Base-by-base conservation (phyloP, 192 early-diverging fungal genomes). In the Chytriomyces hyalinus region DNA sequence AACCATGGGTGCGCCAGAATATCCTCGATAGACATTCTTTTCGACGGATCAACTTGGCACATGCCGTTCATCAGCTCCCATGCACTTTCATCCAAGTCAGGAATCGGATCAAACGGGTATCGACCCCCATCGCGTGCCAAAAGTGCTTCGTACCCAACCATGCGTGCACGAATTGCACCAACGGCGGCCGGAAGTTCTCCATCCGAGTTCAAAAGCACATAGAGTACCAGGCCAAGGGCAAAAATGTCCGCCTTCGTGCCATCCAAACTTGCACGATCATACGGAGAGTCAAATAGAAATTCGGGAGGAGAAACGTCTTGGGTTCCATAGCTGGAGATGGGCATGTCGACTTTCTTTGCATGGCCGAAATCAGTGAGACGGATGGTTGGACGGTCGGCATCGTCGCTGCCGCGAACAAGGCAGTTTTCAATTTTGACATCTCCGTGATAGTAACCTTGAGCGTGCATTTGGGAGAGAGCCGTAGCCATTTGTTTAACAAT, bases 341-440 rank as follows among this genome's bases (percentile, higher is more conserved):
- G 28, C 13, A 6, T 6, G 11, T 28, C 68, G 47, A 43, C 61
- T 59, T 22, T 45, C 1, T 53, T 28, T 48, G 47, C 17, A 61
- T 73, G 69, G 6, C 77, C 77, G 36, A 61, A 65, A 44, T 78
- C 77, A n/a, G 68, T n/a, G 43, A 78, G 61, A 11, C n/a, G 45
- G 20, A 72, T 63, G 5, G 47, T 45, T n/a, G 70, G 77, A 20
- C 15, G 15, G 53, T 57, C 53, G 3, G 60, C 26, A 15, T 60
- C 44, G 63, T 48, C 79, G 17, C 78, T 48, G 53, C 89, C 80
- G 76, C 91, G 88, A 62, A 92, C 73, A 71, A 94, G 89, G 36
- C 93, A 85, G 76, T 94, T 94, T 75, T 94, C 93, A 57, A 93
- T 90, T 78, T 93, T 93, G 76, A 95, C 84, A 76, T 96, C 93